Evolutionary conservation across 441 rosid genomes (phyloP).

Genomic region (Erodium chrysanthum): DNA sequence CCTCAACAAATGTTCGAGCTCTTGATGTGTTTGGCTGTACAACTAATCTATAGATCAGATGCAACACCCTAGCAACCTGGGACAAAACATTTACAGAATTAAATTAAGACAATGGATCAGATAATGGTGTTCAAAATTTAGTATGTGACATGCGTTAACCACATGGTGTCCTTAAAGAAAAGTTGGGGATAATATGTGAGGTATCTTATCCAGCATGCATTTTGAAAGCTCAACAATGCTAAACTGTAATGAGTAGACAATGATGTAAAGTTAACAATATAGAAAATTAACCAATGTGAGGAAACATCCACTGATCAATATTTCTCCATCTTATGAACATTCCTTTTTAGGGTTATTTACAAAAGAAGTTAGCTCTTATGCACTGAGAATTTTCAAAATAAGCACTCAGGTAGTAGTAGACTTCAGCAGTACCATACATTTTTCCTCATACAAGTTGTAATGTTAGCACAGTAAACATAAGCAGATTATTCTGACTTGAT

Average conservation of each 20-base stretch:
- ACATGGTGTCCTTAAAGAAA: constrained; percentile 1
- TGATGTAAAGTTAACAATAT: neutral
- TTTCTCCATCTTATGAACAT: neutral
- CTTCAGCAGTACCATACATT: neutral
- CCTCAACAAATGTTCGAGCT: constrained; percentile 74
- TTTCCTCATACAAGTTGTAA: neutral
- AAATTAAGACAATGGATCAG: constrained; percentile 11
- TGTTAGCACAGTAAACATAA: neutral
- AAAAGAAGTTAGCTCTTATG: neutral
- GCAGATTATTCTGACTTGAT: neutral
- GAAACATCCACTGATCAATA: neutral
- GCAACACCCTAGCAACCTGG: constrained; percentile 87
- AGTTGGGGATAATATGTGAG: neutral
- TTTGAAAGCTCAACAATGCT: neutral
- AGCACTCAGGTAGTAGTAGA: constrained; percentile 1
- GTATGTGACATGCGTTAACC: neutral
- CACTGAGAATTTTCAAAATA: neutral
- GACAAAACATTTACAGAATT: constrained; percentile 22
- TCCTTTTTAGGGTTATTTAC: neutral
- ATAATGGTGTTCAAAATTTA: neutral
- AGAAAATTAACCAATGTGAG: neutral
- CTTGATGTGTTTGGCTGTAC: constrained; percentile 87
- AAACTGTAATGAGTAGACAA: neutral
- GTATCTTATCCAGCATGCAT: constrained; percentile 8
- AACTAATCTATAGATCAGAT: constrained; percentile 78